phyloP scores from a whole-genome alignment of 1,284 basidiomycete species.

The Jaminaea rosea region DNA sequence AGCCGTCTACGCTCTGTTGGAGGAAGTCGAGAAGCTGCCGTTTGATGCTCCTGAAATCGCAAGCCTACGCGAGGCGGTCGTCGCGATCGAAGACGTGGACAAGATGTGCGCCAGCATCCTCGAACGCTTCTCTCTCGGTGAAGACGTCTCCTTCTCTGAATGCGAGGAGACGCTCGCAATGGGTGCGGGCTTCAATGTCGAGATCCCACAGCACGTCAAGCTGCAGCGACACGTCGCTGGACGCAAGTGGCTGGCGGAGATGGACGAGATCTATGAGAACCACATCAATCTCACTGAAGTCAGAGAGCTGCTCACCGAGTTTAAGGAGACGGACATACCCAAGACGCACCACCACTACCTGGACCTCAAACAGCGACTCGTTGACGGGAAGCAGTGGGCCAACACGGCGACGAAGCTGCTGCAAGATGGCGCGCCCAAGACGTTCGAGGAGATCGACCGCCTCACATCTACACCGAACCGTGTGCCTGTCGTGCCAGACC shows the following conservation, averaged over 20 bases:
- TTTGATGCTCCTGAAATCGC: constrained; percentile 69
- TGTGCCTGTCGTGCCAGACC: constrained; percentile 19
- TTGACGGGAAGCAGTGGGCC: constrained; percentile 25
- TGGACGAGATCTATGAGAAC: constrained; percentile 39
- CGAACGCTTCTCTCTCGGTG: constrained; percentile 45
- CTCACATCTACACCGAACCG: constrained; percentile 18
- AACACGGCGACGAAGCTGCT: not conserved
- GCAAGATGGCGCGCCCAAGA: not conserved
- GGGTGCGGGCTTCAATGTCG: constrained; percentile 66
- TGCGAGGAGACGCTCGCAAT: constrained; percentile 63
- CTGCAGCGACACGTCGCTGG: constrained; percentile 68
- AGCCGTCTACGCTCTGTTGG: constrained; percentile 61
- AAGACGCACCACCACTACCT: constrained; percentile 21
- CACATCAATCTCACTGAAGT: constrained; percentile 34
- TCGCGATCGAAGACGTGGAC: constrained; percentile 57
- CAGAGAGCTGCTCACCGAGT: constrained; percentile 63
- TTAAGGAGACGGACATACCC: constrained; percentile 59
- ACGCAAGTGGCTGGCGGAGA: constrained; percentile 56
- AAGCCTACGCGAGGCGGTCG: constrained; percentile 55
- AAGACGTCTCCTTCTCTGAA: constrained; percentile 43
- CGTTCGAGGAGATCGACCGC: not conserved
- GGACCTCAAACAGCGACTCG: constrained; percentile 16
- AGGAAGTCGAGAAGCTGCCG: constrained; percentile 63
- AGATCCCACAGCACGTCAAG: constrained; percentile 63
- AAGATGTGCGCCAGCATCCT: constrained; percentile 3